Evolutionary conservation across 83 land plant genomes (phyloP), one percentile per base, ranked within the genome.

Genomic region (Isoetes engelmannii): DNA sequence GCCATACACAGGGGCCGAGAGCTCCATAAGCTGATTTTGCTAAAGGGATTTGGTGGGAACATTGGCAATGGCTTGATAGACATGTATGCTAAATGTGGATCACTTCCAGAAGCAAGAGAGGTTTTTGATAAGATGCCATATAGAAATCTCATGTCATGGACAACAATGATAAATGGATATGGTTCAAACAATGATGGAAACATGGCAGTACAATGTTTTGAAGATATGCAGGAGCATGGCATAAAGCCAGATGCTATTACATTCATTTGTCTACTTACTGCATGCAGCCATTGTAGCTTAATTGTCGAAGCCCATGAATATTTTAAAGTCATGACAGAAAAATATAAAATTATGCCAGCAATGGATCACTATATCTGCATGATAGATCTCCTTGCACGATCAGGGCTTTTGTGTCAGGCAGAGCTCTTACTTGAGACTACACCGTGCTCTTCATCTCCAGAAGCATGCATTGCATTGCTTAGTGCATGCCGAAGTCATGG

Each of bases 51-150:
- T n/a, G n/a, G n/a, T n/a, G n/a, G n/a, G n/a, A n/a, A n/a, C n/a
- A n/a, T 85, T 56, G 83, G 88, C 7, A 84, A 78, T 45, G 68
- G 83, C 0, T 60, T 84, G 67, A 51, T 84, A 9, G 78, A 84
- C 64, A 84, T 84, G 84, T 82, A 82, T 63, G 64, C 65, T 3
- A 72, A 69, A 45, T 84, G 81, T 58, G 59, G 21, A 10, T n/a
- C 45, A 44, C 4, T 69, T 1, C 15, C 45, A 44, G 66, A 49
- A 4, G 86, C 59, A 28, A 8, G 68, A 48, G 45, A 42, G 1
- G 84, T 84, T 15, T 80, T 81, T 21, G 7, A 54, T 4, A 51
- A 45, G 47, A 75, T 84, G 78, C 41, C 37, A 5, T 72, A 74
- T 69, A 74, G 61, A 20, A 84, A 84, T 67, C 65, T 83, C 4